Conservation (phyloP, 2,329 filamentous ascomycete species). For the Xylaria sp. region DNA sequence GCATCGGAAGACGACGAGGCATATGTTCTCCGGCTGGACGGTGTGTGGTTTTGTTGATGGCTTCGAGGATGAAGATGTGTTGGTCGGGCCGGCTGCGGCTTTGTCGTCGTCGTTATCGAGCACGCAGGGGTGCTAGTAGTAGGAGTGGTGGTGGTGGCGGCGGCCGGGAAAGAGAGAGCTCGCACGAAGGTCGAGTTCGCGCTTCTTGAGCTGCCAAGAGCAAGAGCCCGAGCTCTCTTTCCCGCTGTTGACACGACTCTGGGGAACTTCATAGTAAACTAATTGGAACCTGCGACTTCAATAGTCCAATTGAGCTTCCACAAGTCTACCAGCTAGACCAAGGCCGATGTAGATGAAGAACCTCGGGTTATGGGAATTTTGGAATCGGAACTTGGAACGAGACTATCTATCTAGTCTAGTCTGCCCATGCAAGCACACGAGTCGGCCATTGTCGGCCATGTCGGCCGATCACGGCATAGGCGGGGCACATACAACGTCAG, state of each 20-base stretch:
- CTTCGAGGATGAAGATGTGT: constrained; percentile 11
- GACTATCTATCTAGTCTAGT: constrained; percentile 8
- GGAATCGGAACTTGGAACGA: background rate
- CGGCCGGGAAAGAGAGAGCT: constrained; percentile 27
- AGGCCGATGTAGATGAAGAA: background rate
- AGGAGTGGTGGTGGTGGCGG: background rate
- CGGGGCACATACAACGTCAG: constrained; percentile 28
- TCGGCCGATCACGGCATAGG: constrained; percentile 37
- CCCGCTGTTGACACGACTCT: constrained; percentile 37
- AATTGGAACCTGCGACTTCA: constrained; percentile 17
- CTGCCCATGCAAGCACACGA: background rate
- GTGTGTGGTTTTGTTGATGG: constrained; percentile 12
- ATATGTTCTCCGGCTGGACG: constrained; percentile 39
- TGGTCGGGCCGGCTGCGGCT: constrained; percentile 15
- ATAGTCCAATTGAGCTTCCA: background rate
- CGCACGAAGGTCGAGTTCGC: constrained; percentile 15
- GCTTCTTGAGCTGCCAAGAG: constrained; percentile 33
- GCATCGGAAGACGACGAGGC: constrained; percentile 36
- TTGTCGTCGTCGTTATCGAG: constrained; percentile 14
- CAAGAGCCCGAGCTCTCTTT: constrained; percentile 38
- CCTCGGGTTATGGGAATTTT: background rate
- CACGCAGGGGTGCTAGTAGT: background rate
- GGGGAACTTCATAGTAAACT: constrained; percentile 42
- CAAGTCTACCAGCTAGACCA: background rate
- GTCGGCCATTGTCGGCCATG: constrained; percentile 31